Base-by-base conservation (phyloP, 768 basidiomycete genomes). In the Strobilomyces confusus region DNA sequence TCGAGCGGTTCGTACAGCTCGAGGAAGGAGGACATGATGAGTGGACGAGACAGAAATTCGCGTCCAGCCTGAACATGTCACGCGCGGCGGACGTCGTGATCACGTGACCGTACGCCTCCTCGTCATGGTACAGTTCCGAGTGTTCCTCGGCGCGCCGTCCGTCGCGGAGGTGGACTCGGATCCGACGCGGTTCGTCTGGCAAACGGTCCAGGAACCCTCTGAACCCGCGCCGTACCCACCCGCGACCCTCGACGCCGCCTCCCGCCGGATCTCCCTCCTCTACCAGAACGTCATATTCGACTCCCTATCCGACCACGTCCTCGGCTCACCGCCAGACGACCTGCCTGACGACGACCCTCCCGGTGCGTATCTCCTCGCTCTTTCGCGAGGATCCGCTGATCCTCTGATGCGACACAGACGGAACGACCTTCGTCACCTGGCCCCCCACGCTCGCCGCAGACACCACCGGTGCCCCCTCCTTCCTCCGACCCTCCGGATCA, bases 1-100 rank as follows among this genome's bases (percentile, higher is more conserved):
- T 95, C 93, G 44, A 94, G 77, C 8, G 91, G 77, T 56, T 93
- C 92, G 64, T 95, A 98, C 45, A 80, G 79, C 61, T 89, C 89
- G 20, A 95, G 75, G 59, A 84, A 83, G 1, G 51, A 41, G 13
- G 58, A 52, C 68, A 69, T 71, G 49, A 69, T 71, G 49, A n/a
- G 26, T 56, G 44, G 68, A 56, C 63, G 17, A 47, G 58, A 62
- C 50, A 38, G 48, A 68, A 62, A 68, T 58, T 44, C 45, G 46
- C 48, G 49, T 48, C 19, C 37, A 34, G 30, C 14, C 23, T 14
- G 53, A 69, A 68, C 67, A 58, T 53, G 65, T 67, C 67, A 56
- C 64, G 64, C 55, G 58, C 26, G 47, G 3, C 9, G 19, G 40
- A 5, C 5, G 40, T 15, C 9, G 19, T 13, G 5, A 6, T 69